Evolutionary conservation across 306 rosid genomes (phyloP), one percentile per base, ranked within the genome.

Genomic region (Cucumis melo): DNA sequence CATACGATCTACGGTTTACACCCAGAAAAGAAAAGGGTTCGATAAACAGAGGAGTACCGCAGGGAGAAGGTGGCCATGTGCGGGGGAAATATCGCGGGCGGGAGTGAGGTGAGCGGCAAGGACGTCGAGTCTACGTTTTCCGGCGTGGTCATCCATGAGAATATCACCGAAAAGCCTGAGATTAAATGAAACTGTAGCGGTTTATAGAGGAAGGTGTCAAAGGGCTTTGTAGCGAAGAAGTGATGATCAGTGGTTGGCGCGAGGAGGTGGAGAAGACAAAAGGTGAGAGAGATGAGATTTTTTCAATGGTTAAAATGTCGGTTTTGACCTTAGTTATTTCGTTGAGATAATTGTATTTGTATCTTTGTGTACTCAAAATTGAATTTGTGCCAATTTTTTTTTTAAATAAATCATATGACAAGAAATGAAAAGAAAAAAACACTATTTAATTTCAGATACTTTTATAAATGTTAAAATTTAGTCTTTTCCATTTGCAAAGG

Each of bases 61-160:
- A 50, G 94, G 92, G 19, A 86, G 88, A 80, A 89, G 56, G 59
- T 81, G 86, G 63, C 83, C 51, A 62, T 81, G 83, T 54, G 82
- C 54, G 14, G 86, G n/a, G 44, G 92, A 84, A 72, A 87, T 76
- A 51, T 91, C 97, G 64, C 85, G 91, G 29, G 9, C 73, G 15
- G 88, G 82, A 36, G 84, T 75, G 74, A 91, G 84, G 85, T 91
- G 97, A 0, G 92, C 82, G 9, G 94, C 79, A 16, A 91, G 80
- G 73, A 59, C 71, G 82, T 81, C 82, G 87, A 91, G 78, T 80
- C 97, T 89, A 54, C 97, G 94, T 21, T 83, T 86, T 56, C 85
- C 92, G 36, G 80, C 83, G 39, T 91, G 88, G 67, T 44, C 76
- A 85, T 86, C 94, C 97, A 91, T 91, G 54, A 77, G 66, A 48